phyloP scores from a whole-genome alignment of 768 basidiomycete genomes.

The Suillus americanus region DNA sequence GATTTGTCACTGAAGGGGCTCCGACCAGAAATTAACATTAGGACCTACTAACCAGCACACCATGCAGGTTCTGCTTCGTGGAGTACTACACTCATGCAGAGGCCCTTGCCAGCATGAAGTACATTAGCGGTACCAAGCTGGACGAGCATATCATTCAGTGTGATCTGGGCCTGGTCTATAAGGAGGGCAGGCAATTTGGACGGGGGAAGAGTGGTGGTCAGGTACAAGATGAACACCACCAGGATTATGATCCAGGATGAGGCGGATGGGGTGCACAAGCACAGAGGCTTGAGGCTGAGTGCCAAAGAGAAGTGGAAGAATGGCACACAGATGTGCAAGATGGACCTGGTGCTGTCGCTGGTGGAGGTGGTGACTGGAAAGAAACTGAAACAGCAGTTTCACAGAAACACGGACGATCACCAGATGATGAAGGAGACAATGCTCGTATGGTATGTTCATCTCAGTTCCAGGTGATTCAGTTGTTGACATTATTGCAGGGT shows the following conservation, averaged over 20 bases:
- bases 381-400: conserved; percentile 51
- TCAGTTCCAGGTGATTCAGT: conserved; percentile 1
- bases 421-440: conserved; percentile 71
- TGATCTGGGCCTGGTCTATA: conserved; percentile 95
- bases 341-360: conserved; percentile 76
- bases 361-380: conserved; percentile 87
- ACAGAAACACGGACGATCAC: conserved; percentile 73
- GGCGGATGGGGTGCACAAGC: conserved; percentile 94
- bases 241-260: conserved; percentile 95
- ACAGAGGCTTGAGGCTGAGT: conserved; percentile 68
- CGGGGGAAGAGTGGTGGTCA: conserved; percentile 97
- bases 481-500: conserved; percentile 37
- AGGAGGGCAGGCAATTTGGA: conserved; percentile 96
- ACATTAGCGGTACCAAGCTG: conserved; percentile 96
- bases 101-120: conserved; percentile 89
- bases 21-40: conserved; percentile 11
- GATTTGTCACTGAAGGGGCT: no score
- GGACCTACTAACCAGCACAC: conserved; percentile 59
- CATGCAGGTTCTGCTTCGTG: conserved; percentile 94
- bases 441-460: conserved; percentile 49
- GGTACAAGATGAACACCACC: conserved; percentile 93
- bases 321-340: conserved; percentile 81
- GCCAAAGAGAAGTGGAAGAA: conserved; percentile 81
- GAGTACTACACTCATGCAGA: conserved; percentile 95
- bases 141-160: conserved; percentile 98